Evolutionary conservation across 2,329 filamentous ascomycete species (phyloP), one percentile per base, ranked within the genome.

Genomic region (Diaporthe amygdali): DNA sequence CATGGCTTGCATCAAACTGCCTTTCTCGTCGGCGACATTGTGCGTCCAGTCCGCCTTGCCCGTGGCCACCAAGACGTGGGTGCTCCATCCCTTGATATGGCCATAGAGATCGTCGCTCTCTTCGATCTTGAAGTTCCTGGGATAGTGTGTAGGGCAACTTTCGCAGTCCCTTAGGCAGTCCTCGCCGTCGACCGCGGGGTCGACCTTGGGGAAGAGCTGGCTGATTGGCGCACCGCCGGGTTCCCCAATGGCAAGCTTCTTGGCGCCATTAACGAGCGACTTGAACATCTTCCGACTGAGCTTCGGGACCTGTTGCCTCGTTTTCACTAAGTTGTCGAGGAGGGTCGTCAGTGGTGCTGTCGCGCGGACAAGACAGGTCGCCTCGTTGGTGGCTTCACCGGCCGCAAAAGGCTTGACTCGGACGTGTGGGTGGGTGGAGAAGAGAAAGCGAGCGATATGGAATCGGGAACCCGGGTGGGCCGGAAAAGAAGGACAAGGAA

Each of bases 31-130:
- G 70, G 89, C 90, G 55, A 97, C 94, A 83, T 97, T 93, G 72
- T 94, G 85, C 78, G 96, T 93, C 96, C 96, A 99, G 82, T 99
- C 96, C 32, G 92, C 89, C 88, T 98, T 97, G 73, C 95, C 94
- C n/a, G 96, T 99, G 30, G 94, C 96, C 20, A 98, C 94, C 39
- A 99, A 85, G 73, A 97, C 80, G 82, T 99, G 96, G 25, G 95
- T 96, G 77, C 90, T 92, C 93, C 94, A 98, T 44, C 91, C 94
- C 78, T 94, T 93, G 74, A 98, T 89, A 71, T 93, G 87, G 0
- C 96, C 96, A 79, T 97, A 98, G 61, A 99, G 84, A 76, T 91
- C 85, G 79, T 97, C 94, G 8, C 87, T 84, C 80, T 92, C 89
- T 70, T 98, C 93, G 69, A 97, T 90, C 78, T 91, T 90, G 83